Percentiles rank a stretch among this genome's conserved stretches.
These are phyloP conservation scores for Chlorella ohadii DNA, from an alignment of 139 green algal genomes.

Conservation along the genomic window DNA sequence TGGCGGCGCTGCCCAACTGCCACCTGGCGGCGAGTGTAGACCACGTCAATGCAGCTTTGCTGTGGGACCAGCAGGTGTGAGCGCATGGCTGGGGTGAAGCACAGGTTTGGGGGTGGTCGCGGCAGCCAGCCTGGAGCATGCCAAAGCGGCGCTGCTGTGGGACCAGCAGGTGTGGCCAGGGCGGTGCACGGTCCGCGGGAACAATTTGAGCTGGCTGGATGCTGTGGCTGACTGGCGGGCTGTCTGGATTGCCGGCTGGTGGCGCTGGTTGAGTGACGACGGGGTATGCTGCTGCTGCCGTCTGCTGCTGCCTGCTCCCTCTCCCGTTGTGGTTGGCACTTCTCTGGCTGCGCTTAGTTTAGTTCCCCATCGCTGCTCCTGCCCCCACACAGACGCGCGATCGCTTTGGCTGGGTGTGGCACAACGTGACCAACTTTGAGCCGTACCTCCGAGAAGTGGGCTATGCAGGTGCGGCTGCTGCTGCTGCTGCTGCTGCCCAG, in stretches of 20 bases:
- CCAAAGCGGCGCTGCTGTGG: no score
- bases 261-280: not conserved
- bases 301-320: not conserved
- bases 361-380: no score
- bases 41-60: conserved; percentile 80
- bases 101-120: no score
- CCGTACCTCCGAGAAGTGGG: conserved; percentile 67
- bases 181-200: no score
- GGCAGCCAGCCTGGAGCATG: no score
- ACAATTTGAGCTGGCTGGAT: no score
- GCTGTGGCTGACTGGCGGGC: not conserved
- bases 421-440: conserved; percentile 76
- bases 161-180: no score
- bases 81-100: no score
- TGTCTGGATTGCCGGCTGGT: not conserved
- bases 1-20: conserved; percentile 72
- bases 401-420: conserved; percentile 76
- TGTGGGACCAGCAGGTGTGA: conserved; percentile 77
- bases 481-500: not conserved
- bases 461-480: not conserved
- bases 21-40: conserved; percentile 84
- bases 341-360: no score
- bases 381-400: conserved; percentile 39
- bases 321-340: no score
- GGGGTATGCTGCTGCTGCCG: not conserved